Base-by-base conservation (phyloP, 257 asterid species). In the Gentiana dahurica region DNA sequence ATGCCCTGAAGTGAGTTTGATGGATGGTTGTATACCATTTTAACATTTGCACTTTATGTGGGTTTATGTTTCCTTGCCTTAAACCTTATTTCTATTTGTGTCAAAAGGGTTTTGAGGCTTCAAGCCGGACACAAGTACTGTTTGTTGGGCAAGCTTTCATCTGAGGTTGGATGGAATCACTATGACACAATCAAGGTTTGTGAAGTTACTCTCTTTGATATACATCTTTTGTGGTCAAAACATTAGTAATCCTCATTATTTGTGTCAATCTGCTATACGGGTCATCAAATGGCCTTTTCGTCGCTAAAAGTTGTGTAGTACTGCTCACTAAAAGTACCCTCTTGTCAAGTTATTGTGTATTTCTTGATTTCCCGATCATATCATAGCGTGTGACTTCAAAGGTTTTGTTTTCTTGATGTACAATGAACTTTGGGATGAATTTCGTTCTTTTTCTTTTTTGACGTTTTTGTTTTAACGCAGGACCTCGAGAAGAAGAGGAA, bases 161-260 rank as follows among this genome's bases (percentile, higher is more conserved):
- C 90, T 1, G 95, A 86, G 68, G 94, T 83, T 15, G 95, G 95
- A 49, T 83, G 95, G 95, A 86, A 86, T 67, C 84, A 86, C 45
- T 77, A 72, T 2, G 95, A 86, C 8, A 83, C 84, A 11, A 81
- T 86, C 75, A 73, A 76, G 84, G 95, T 79, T 59, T 58, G 72
- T 53, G 34, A 50, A n/a, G 51, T 5, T 4, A 34, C 37, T 34
- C 34, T 35, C 44, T 64, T 13, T 41, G 15, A 8, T 57, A 8
- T 32, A 57, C 3, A 8, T 39, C 32, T 32, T 24, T 4, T 37
- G 24, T 49, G 8, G 2, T 12, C 3, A 3, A n/a, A 49, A 12
- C 7, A 24, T 37, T 55, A 55, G 5, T n/a, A 37, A n/a, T 1
- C 2, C 9, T 41, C 46, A 41, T 41, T 41, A 6, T 7, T 41